Evolutionary conservation across 352 stramenopile species (phyloP).

Genomic region (Bremia lactucae): DNA sequence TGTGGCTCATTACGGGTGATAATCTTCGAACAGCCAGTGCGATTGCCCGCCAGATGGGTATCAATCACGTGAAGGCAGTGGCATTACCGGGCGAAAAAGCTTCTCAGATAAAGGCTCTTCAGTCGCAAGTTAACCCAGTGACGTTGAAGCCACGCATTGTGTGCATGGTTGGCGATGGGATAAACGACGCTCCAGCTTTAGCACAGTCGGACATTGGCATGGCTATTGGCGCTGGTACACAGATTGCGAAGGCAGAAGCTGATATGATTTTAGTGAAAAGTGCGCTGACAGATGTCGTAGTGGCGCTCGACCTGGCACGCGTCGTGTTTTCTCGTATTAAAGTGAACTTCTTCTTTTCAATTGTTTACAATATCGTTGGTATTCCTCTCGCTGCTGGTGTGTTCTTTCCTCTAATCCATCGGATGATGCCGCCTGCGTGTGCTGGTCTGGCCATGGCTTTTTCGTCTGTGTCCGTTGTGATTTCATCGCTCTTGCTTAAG

Average conservation of each 20-base stretch:
- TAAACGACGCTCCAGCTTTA: slow-evolving; percentile 92
- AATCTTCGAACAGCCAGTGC: slow-evolving; percentile 86
- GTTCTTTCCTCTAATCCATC: slow-evolving; percentile 81
- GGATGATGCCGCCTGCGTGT: slow-evolving; percentile 75
- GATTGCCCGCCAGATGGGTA: slow-evolving; percentile 84
- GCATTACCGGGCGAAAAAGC: slow-evolving; percentile 92
- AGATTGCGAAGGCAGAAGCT: slow-evolving; percentile 80
- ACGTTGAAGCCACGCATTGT: slow-evolving; percentile 77
- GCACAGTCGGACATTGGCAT: slow-evolving; percentile 89
- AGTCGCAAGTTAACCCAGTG: slow-evolving; percentile 52
- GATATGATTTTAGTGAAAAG: slow-evolving; percentile 87
- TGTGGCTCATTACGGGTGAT: slow-evolving; percentile 88
- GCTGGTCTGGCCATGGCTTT: slow-evolving; percentile 83
- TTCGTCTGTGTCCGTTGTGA: slow-evolving; percentile 79
- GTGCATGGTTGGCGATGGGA: slow-evolving; percentile 89
- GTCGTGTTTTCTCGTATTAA: slow-evolving; percentile 76
- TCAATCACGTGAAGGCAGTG: slow-evolving; percentile 79
- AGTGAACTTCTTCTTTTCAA: slow-evolving; percentile 83
- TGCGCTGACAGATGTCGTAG: slow-evolving; percentile 69
- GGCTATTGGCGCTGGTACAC: slow-evolving; percentile 86
- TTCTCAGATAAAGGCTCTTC: slow-evolving; percentile 80
- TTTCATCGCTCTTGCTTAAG: slow-evolving; percentile 42
- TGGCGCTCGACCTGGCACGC: slow-evolving; percentile 70
- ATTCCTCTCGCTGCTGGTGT: slow-evolving; percentile 78
- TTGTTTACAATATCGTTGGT: slow-evolving; percentile 79